Evolutionary conservation across 805 yeast genomes (phyloP).

Genomic region (Jamesozyma rosinii): DNA sequence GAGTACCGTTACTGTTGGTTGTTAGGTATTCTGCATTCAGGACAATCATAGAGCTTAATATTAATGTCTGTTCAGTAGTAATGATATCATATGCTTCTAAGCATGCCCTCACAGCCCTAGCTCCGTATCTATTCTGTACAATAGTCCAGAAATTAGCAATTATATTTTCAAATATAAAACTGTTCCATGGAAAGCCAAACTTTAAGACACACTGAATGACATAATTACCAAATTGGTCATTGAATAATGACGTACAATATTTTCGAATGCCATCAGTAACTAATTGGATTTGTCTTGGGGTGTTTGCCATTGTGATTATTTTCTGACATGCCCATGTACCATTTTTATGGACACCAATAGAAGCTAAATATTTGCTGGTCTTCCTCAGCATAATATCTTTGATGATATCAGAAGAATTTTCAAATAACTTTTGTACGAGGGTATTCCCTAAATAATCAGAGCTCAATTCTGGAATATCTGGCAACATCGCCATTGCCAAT

Average conservation of each 20-base stretch:
- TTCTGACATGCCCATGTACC: slow-evolving; percentile 99
- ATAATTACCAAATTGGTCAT: slow-evolving; percentile 95
- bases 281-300: slow-evolving; percentile 51
- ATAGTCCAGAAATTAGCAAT: slow-evolving; percentile 69
- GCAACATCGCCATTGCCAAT: slow-evolving; percentile 71
- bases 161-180: slow-evolving; percentile 79
- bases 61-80: slow-evolving; percentile 55
- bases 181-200: slow-evolving; percentile 81
- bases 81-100: slow-evolving; percentile 64
- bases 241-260: slow-evolving; percentile 73
- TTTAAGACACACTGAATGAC: slow-evolving; percentile 90
- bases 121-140: slow-evolving; percentile 85
- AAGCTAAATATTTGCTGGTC: slow-evolving; percentile 72
- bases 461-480: slow-evolving; percentile 82
- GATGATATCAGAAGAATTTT: slow-evolving; percentile 55
- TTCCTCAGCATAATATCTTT: slow-evolving; percentile 74
- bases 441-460: slow-evolving; percentile 94
- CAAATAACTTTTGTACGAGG: slow-evolving; percentile 83
- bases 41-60: slow-evolving; percentile 70
- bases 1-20: slow-evolving; percentile 76
- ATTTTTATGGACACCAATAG: slow-evolving; percentile 90
- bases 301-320: slow-evolving; percentile 66
- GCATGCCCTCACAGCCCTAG: slow-evolving; percentile 89
- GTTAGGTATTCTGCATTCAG: slow-evolving; percentile 71
- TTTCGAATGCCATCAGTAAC: slow-evolving; percentile 68